Conservation (phyloP, 208 protist genomes). For the Acanthamoeba lenticulata region DNA sequence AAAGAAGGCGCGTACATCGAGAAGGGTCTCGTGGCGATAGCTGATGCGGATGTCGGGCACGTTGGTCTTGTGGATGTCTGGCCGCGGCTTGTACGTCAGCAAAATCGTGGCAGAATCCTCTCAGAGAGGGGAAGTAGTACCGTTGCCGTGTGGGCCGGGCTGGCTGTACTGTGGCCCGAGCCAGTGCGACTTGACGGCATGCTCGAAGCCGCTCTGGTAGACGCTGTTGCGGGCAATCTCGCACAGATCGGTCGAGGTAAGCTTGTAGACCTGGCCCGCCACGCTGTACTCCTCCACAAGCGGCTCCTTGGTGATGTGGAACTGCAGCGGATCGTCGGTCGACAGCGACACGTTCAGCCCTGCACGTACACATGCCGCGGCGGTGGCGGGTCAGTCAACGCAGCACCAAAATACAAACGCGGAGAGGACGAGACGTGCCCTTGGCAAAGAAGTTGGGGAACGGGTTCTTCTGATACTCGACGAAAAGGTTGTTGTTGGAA, state of each 20-base stretch:
- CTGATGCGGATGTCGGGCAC: conserved; percentile 48
- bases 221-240: conserved; percentile 98
- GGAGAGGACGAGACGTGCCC: conserved; percentile 76
- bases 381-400: too few species aligned
- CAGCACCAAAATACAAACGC: not conserved
- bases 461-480: conserved; percentile 96
- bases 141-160: conserved; percentile 14
- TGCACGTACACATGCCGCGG: conserved; percentile 70
- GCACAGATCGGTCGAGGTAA: conserved; percentile 96
- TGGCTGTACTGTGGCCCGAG: conserved; percentile 86
- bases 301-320: conserved; percentile 98
- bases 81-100: not conserved
- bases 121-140: conserved; percentile 11
- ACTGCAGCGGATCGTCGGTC: conserved; percentile 97
- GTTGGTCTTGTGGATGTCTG: conserved; percentile 56
- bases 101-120: not conserved
- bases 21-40: conserved; percentile 33
- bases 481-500: conserved; percentile 98
- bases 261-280: conserved; percentile 95
- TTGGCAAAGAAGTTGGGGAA: conserved; percentile 95
- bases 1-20: not conserved
- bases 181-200: conserved; percentile 93
- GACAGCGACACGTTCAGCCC: conserved; percentile 97
- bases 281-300: conserved; percentile 99
- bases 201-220: conserved; percentile 94